phyloP scores from a whole-genome alignment of 495 filamentous ascomycete genomes.

The Pseudomonodictys pantanalensis region DNA sequence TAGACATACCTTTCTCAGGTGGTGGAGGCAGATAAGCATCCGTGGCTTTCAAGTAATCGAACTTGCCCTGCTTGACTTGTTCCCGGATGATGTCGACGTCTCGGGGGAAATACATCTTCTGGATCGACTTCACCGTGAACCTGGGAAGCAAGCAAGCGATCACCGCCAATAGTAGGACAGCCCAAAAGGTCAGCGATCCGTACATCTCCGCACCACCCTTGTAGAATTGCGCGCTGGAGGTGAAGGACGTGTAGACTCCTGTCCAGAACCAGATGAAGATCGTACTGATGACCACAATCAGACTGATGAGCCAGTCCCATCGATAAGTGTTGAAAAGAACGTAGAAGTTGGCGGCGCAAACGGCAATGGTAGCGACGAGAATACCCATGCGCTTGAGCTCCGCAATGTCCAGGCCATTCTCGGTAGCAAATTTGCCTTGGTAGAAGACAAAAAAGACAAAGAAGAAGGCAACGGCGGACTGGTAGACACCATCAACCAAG shows the following conservation, averaged over 20 bases:
- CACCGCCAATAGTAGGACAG: slow-evolving; percentile 68
- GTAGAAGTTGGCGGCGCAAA: slow-evolving; percentile 84
- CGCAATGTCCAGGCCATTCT: slow-evolving; percentile 65
- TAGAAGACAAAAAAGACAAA: slow-evolving; percentile 79
- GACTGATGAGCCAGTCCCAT: slow-evolving; percentile 92
- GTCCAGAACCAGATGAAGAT: slow-evolving; percentile 96
- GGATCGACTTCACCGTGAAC: slow-evolving; percentile 76
- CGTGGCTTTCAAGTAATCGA: slow-evolving; percentile 62
- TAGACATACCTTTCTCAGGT: slow-evolving; percentile 46
- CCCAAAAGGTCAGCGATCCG: slow-evolving; percentile 80
- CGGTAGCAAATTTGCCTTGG: slow-evolving; percentile 62
- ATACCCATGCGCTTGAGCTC: slow-evolving; percentile 80
- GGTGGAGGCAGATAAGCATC: slow-evolving; percentile 44
- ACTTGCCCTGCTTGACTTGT: slow-evolving; percentile 77
- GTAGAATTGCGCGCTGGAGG: slow-evolving; percentile 69
- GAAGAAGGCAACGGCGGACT: slow-evolving; percentile 89
- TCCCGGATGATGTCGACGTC: slow-evolving; percentile 97
- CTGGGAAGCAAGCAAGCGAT: slow-evolving; percentile 80
- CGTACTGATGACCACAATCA: slow-evolving; percentile 77
- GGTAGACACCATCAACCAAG: slow-evolving; percentile 92
- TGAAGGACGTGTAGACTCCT: slow-evolving; percentile 76
- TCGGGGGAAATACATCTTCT: slow-evolving; percentile 88
- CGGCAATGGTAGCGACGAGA: slow-evolving; percentile 74
- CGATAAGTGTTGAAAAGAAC: slow-evolving; percentile 93
- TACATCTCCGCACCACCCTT: slow-evolving; percentile 75